Evolutionary conservation across 805 yeast genomes (phyloP).

Genomic region (Cyberlindnera saturnus): DNA sequence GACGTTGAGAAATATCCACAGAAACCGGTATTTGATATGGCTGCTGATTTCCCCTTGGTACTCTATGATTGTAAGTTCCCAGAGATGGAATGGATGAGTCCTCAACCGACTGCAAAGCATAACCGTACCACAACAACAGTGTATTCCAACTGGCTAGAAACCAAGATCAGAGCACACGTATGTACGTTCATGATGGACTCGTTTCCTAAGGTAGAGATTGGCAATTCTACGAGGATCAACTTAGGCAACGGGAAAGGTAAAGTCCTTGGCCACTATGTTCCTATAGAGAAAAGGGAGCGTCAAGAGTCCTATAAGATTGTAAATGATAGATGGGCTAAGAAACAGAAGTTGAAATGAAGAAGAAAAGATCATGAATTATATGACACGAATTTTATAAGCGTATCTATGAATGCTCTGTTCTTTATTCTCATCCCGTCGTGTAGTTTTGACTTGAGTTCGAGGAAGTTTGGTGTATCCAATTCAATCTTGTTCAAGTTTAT

Average conservation of each 20-base stretch:
- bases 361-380: constrained; percentile 1
- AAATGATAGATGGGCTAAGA: constrained; percentile 57
- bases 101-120: constrained; percentile 30
- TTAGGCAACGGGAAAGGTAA: constrained; percentile 78
- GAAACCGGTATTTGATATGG: constrained; percentile 83
- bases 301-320: constrained; percentile 63
- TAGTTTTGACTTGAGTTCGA: background rate
- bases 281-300: constrained; percentile 48
- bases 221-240: constrained; percentile 34
- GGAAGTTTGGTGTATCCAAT: background rate
- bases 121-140: constrained; percentile 37
- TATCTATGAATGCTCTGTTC: constrained; percentile 1
- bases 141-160: constrained; percentile 48
- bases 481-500: background rate
- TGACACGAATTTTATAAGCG: constrained; percentile 2
- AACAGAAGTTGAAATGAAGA: constrained; percentile 14
- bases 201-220: constrained; percentile 8
- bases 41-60: constrained; percentile 81
- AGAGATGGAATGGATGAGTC: constrained; percentile 56
- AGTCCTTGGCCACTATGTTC: constrained; percentile 48
- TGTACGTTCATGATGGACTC: constrained; percentile 25
- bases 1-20: constrained; percentile 51
- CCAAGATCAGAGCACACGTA: constrained; percentile 50
- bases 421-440: background rate
- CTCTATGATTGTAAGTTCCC: constrained; percentile 77